A percentile compares a stretch with the other conserved stretches of the same genome.
Conservation (phyloP, 345 rosid species). For the Melastoma malabathricum region DNA sequence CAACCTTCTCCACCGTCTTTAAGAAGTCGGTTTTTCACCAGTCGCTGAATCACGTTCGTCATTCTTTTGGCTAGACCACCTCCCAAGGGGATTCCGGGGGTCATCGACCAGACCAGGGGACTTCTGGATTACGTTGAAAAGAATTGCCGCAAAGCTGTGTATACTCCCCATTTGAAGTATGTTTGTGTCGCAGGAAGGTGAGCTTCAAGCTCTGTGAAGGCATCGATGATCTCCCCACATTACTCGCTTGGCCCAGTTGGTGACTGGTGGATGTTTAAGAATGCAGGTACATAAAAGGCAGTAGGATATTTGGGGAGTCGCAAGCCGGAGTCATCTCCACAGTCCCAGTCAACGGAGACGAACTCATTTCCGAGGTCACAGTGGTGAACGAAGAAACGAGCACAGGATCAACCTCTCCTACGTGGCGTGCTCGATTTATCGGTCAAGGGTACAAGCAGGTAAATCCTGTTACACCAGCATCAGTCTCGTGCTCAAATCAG, state of each 20-base stretch:
- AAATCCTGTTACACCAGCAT: not conserved
- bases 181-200: conserved; percentile 94
- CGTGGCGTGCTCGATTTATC: conserved; percentile 58
- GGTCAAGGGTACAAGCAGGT: conserved; percentile 99
- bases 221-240: too few relatives aligned
- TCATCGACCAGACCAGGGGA: conserved; percentile 91
- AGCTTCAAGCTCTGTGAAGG: not conserved
- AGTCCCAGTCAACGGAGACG: conserved; percentile 22
- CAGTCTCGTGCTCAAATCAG: not conserved
- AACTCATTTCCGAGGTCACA: conserved; percentile 30
- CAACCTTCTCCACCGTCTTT: not conserved
- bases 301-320: conserved; percentile 32
- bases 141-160: conserved; percentile 63
- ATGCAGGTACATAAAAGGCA: conserved; percentile 70
- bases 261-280: not conserved
- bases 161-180: conserved; percentile 58
- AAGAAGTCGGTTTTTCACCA: not conserved
- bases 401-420: conserved; percentile 13
- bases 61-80: conserved; percentile 49
- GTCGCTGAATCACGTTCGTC: not conserved
- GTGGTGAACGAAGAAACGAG: conserved; percentile 18
- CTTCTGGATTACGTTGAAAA: conserved; percentile 63
- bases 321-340: conserved; percentile 21
- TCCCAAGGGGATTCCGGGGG: conserved; percentile 65
- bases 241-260: too few relatives aligned